Base-by-base conservation (phyloP, 2,329 filamentous ascomycete species). In the Bisporella sp. region DNA sequence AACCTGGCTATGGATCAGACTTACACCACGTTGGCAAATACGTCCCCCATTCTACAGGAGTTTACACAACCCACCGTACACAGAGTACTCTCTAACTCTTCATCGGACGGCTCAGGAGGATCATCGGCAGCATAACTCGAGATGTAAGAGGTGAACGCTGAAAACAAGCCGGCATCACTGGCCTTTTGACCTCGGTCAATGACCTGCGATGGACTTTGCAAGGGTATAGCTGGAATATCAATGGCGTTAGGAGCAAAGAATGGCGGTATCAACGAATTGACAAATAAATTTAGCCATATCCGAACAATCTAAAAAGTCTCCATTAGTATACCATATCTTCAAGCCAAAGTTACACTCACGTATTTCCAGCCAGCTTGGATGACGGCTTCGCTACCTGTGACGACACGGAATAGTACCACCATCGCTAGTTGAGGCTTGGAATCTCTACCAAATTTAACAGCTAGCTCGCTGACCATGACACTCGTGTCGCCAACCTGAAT, bases 121-220 rank as follows among this genome's bases (percentile, higher is more conserved):
- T 99, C 93, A 67, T 97, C 93, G 8, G 93, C 95, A 41, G 95
- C 93, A 66, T 99, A 97, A 67, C 92, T 97, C n/a, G 91, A 95
- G 32, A 99, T 90, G 63, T 97, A 99, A 5, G 88, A 95, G 0
- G 92, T 95, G 62, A 99, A 89, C 1, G 92, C 90, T 4, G 91
- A 96, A 66, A 99, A 90, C 46, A 99, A 79, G 5, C 93, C 90
- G 2, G 84, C 83, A 31, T 99, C 93, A 51, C 76, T 81, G 33
- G 84, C 75, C 56, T 89, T 87, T 41, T 87, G 77, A 50, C 84
- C 90, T 50, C 92, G 83, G 65, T 97, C 93, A 57, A 99, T 91
- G 45, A 97, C 81, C 64, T 96, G 91, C 7, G 89, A 93, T 1
- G 93, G 91, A 9, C 82, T 89, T 62, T 96, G 92, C 45, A 97